Base-by-base conservation (phyloP, 306 rosid genomes). In the Abrus precatorius region DNA sequence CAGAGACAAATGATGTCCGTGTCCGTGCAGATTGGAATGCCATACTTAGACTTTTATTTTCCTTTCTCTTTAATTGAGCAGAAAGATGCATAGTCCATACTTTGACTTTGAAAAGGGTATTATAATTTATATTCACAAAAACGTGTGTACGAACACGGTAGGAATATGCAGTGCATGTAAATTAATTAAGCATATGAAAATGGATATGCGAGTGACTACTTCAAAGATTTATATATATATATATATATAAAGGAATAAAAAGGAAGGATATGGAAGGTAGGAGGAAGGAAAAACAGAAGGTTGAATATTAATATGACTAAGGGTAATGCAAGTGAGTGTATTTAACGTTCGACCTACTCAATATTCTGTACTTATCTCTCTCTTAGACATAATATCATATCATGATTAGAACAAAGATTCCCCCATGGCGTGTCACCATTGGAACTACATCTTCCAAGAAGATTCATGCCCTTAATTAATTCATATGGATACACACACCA, bases 71-170 rank as follows among this genome's bases (percentile, higher is more conserved):
- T 36, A 4, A 36, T 36, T 2, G 2, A 36, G 40, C 40, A 56
- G 10, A 6, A 20, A 56, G 8, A 14, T 28, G 64, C 20, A 63
- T 41, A 12, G 9, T 28, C 71, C 20, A 63, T 41, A 12, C 12
- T 61, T 55, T 9, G 66, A 68, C 55, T 66, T 68, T 68, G 11
- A 30, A 65, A 43, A 33, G 27, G 38, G 36, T 61, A 61, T 48
- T 28, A 0, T 11, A 73, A 74, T 41, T 53, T 33, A 14, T 69
- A 79, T 56, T 85, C 74, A 11, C 32, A 11, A 85, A 86, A 82
- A 85, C 83, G 78, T 83, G 92, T 75, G 85, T 85, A 85, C 90
- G 62, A 82, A 85, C 85, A 66, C 84, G 83, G 72, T 9, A 13
- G 72, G 84, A 79, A 85, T 76, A 82, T 66, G 52, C 40, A 55